A percentile compares a stretch with the other conserved stretches of the same genome.
Conservation (phyloP, 2,329 filamentous ascomycete genomes). For the Talaromyces sp. region DNA sequence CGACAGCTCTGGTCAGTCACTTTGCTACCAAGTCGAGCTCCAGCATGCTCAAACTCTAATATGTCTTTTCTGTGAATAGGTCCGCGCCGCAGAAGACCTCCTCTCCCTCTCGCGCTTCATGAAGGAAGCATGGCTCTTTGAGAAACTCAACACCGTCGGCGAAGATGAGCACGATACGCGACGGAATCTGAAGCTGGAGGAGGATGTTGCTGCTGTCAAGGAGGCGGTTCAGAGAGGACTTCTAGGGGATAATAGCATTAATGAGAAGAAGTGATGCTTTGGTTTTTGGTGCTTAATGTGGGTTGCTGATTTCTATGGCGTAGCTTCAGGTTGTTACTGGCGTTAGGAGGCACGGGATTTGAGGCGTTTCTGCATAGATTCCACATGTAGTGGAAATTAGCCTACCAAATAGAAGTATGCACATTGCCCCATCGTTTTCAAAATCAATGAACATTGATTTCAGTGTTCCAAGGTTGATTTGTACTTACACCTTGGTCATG, state of each 20-base stretch:
- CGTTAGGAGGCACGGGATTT: background rate
- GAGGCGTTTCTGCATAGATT: background rate
- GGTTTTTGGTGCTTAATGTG: background rate
- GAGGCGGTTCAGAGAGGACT: slow-evolving; percentile 39
- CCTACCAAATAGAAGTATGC: too few species aligned
- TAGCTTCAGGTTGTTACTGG: background rate
- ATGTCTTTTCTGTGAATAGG: slow-evolving; percentile 34
- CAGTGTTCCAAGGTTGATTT: too few species aligned
- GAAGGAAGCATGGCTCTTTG: slow-evolving; percentile 67
- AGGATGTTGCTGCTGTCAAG: slow-evolving; percentile 47
- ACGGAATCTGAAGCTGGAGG: slow-evolving; percentile 45
- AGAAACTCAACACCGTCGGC: slow-evolving; percentile 58
- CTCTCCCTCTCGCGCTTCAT: slow-evolving; percentile 59
- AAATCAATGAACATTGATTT: too few species aligned
- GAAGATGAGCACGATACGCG: slow-evolving; percentile 40
- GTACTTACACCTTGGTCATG: background rate
- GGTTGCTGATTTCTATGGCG: background rate
- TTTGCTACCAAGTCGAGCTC: background rate
- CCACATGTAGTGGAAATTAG: background rate
- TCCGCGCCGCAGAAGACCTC: slow-evolving; percentile 61
- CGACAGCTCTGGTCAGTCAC: slow-evolving; percentile 53
- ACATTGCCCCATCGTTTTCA: too few species aligned
- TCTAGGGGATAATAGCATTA: background rate
- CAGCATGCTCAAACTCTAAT: background rate
- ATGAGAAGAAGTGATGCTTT: background rate